A percentile compares a stretch with the other conserved stretches of the same genome.
Evolutionary conservation across 1,284 basidiomycete genomes (phyloP).

Genomic region (Fomitiporia mediterranea): DNA sequence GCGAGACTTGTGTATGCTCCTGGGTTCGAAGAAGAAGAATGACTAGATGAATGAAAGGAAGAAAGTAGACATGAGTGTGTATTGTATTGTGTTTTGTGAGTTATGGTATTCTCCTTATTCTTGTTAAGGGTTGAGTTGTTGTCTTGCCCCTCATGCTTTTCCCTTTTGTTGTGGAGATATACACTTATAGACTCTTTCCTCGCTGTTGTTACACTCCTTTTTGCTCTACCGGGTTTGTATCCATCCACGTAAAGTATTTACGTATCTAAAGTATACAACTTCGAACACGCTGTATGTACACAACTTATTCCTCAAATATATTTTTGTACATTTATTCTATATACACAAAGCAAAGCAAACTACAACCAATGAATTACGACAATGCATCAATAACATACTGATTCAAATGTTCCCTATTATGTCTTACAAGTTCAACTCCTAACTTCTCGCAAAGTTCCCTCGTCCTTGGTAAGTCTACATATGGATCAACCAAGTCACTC

Average conservation of each 20-base stretch:
- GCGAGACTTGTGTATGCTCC: conserved; percentile 7
- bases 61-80: background rate
- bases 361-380: too few relatives aligned
- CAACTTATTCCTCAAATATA: background rate
- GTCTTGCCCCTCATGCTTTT: too few relatives aligned
- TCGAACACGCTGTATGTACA: background rate
- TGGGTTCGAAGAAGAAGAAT: conserved; percentile 12
- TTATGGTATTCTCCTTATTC: background rate
- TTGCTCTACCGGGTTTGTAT: background rate
- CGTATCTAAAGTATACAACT: background rate
- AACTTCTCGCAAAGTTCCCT: background rate
- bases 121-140: too few relatives aligned
- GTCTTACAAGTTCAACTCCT: background rate
- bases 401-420: background rate
- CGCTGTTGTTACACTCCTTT: too few relatives aligned
- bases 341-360: background rate
- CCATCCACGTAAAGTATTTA: background rate
- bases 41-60: too few relatives aligned
- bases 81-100: background rate
- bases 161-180: too few relatives aligned
- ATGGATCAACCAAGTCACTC: background rate
- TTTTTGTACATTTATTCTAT: background rate
- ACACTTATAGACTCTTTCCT: background rate
- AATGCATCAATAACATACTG: conserved; percentile 3
- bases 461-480: conserved; percentile 1